Evolutionary conservation across 148 eudicot species (phyloP), one percentile per base, ranked within the genome.

Genomic region (Persicaria maculosa): DNA sequence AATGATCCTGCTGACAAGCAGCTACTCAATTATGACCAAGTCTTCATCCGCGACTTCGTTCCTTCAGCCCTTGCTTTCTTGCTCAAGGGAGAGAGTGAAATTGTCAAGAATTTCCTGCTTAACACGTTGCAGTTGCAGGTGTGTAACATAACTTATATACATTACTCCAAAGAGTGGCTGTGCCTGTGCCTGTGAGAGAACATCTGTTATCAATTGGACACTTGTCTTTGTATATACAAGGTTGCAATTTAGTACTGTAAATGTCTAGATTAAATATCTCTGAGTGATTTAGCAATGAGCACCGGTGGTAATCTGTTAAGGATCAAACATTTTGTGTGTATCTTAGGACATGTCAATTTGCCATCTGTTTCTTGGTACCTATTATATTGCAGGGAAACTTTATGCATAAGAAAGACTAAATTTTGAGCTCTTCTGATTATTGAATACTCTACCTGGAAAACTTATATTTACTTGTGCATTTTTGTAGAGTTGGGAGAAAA

Each of bases 51-150:
- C 40, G 98, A 93, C 80, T 93, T 93, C 78, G 87, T 89, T 55
- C 98, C 98, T 0, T 88, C 95, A 0, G 98, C 94, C 53, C 85
- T 93, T 76, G 97, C 98, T 5, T 93, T 93, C 76, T 80, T 93
- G 80, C 93, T 93, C 47, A 91, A 89, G 72, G 98, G 98, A 59
- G 97, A 93, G 78, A 86, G 79, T 2, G 93, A 89, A 31, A 87
- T 93, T 48, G 98, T 93, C 74, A 89, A 82, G 89, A 93, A 89
- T 62, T 93, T 93, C 77, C 83, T 93, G 72, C 90, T 91, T 55
- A 94, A 91, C 78, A 91, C 97, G 11, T 87, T 93, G 83, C 98
- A 88, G 76, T 79, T 93, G 83, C 98, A 91, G 98, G 98, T 91
- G 47, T 14, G 70, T 65, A 40, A 40, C 15, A 6, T 65, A 1